Conservation (phyloP, 2,329 filamentous ascomycete species). For the Colletotrichum navitas region DNA sequence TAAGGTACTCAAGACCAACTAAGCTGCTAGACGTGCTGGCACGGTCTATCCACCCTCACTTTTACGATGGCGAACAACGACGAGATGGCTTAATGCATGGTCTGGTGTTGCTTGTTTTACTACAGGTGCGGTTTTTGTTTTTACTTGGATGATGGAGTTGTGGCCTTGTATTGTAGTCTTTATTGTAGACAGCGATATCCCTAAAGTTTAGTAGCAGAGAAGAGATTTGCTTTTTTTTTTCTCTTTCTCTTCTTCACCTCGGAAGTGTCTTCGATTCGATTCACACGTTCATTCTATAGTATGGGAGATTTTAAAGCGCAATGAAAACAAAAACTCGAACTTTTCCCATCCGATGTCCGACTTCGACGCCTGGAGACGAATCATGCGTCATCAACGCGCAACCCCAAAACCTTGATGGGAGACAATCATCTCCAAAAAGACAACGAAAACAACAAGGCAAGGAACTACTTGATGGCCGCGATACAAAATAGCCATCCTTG, state of each 20-base stretch:
- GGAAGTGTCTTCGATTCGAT: not conserved
- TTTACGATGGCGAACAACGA: constrained; percentile 19
- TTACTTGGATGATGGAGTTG: constrained; percentile 19
- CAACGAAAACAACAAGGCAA: not conserved
- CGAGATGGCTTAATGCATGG: constrained; percentile 21
- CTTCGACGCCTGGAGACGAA: constrained; percentile 26
- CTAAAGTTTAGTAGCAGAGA: constrained; percentile 17
- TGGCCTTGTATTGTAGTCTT: constrained; percentile 10
- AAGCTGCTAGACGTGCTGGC: not conserved
- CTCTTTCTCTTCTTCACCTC: not conserved
- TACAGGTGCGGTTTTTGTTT: not conserved
- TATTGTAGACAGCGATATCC: constrained; percentile 36
- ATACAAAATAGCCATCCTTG: constrained; percentile 10
- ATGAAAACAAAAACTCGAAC: constrained; percentile 8
- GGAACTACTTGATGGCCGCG: not conserved
- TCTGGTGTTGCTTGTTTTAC: constrained; percentile 20
- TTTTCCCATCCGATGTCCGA: constrained; percentile 33
- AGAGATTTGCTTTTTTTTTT: not conserved
- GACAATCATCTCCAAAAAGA: not conserved
- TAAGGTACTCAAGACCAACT: not conserved
- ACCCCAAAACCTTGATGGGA: not conserved
- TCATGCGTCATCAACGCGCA: constrained; percentile 27
- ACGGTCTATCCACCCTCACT: not conserved
- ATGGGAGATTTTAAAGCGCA: not conserved
- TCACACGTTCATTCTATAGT: constrained; percentile 21